Conservation (phyloP, 805 yeast genomes). For the Zygosaccharomyces gambellarensis region DNA sequence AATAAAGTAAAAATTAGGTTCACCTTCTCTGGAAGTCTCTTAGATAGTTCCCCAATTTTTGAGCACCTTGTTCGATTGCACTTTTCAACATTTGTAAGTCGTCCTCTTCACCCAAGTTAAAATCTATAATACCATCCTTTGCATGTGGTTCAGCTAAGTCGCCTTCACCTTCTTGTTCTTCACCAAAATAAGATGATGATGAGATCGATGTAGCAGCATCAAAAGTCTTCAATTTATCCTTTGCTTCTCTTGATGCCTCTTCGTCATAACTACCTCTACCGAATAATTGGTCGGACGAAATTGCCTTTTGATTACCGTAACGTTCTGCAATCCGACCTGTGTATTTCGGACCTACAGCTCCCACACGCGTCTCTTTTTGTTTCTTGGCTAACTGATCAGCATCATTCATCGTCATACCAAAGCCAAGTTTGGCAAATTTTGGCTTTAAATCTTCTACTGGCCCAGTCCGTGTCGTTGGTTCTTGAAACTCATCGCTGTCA, state of each 20-base stretch:
- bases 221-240: constrained; percentile 71
- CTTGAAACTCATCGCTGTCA: constrained; percentile 18
- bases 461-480: constrained; percentile 10
- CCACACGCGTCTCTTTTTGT: constrained; percentile 35
- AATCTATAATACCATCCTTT: constrained; percentile 48
- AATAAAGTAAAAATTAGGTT: neutral
- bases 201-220: constrained; percentile 88
- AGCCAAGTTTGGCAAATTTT: constrained; percentile 76
- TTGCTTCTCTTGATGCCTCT: constrained; percentile 72
- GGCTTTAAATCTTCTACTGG: constrained; percentile 44
- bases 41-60: constrained; percentile 75
- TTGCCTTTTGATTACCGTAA: constrained; percentile 87
- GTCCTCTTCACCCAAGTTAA: constrained; percentile 74
- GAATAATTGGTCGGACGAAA: constrained; percentile 91
- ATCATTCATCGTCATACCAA: constrained; percentile 75
- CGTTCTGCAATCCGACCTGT: constrained; percentile 72
- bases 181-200: constrained; percentile 88
- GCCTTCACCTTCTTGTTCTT: constrained; percentile 54
- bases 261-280: constrained; percentile 85
- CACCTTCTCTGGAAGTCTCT: constrained; percentile 70
- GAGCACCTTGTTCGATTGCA: constrained; percentile 91
- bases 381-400: constrained; percentile 45
- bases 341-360: constrained; percentile 55
- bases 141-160: constrained; percentile 24
- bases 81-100: constrained; percentile 86